Percentiles rank a stretch among this genome's conserved stretches.
These are phyloP conservation scores for Davidsoniella eucalypti DNA, from an alignment of 2,329 filamentous ascomycete species.

Conservation along the genomic window DNA sequence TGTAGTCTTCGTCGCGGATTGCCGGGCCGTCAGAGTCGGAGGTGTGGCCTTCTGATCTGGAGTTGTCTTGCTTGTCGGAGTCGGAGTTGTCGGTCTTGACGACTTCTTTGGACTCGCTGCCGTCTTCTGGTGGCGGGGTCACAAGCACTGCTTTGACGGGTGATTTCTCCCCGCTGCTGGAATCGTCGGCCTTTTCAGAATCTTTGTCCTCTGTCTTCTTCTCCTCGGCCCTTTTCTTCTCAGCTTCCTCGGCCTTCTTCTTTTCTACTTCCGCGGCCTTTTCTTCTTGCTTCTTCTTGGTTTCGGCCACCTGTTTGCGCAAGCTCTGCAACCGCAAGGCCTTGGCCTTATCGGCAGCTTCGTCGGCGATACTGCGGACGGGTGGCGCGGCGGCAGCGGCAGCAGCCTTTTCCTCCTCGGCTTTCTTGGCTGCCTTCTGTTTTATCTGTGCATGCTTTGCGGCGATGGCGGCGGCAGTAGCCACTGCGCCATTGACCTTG, in stretches of 20 bases:
- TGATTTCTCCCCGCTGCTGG: background rate
- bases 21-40: background rate
- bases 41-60: background rate
- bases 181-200: background rate
- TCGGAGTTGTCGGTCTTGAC: background rate
- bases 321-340: constrained; percentile 37
- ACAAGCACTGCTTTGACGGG: constrained; percentile 3
- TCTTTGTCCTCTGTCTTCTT: background rate
- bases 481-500: constrained; percentile 2
- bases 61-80: background rate
- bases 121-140: constrained; percentile 4
- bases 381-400: constrained; percentile 22
- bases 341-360: constrained; percentile 49
- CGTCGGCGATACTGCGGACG: constrained; percentile 41
- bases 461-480: constrained; percentile 15
- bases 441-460: constrained; percentile 12
- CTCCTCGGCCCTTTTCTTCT: background rate
- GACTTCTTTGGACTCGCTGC: background rate
- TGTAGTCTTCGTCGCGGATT: background rate
- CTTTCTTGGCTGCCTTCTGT: constrained; percentile 10
- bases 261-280: constrained; percentile 9
- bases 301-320: constrained; percentile 37
- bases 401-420: constrained; percentile 14
- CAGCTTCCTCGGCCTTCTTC: constrained; percentile 8
- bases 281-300: constrained; percentile 15